phyloP scores from a whole-genome alignment of 345 rosid genomes.

The Gossypium ekmanianum region DNA sequence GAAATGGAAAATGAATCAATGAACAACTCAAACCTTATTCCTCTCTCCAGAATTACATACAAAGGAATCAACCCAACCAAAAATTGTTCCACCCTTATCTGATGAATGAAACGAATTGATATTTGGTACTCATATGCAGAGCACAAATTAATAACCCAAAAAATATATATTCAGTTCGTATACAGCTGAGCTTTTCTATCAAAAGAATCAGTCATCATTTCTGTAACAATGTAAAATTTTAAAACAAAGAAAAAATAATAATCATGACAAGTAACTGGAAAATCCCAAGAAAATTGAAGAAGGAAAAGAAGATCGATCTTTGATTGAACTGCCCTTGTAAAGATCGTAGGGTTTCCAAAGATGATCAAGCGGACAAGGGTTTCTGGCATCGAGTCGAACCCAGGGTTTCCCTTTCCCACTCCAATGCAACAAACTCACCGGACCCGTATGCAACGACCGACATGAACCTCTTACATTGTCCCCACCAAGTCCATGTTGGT shows the following conservation, averaged over 20 bases:
- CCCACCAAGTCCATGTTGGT: conserved; percentile 95
- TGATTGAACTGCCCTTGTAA: conserved; percentile 27
- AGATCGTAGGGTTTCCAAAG: conserved; percentile 87
- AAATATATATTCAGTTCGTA: conserved; percentile 18
- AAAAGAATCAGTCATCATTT: conserved; percentile 28
- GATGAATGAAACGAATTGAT: conserved; percentile 9
- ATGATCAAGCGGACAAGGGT: conserved; percentile 72
- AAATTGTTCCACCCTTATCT: conserved; percentile 30
- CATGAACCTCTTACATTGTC: conserved; percentile 87
- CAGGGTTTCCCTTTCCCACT: conserved; percentile 99
- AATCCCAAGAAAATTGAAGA: conserved; percentile 30
- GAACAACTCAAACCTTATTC: conserved; percentile 24
- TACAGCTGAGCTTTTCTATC: conserved; percentile 24
- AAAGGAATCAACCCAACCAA: conserved; percentile 33
- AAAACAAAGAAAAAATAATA: conserved; percentile 13
- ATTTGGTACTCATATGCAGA: conserved; percentile 8
- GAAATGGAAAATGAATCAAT: not conserved
- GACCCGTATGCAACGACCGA: conserved; percentile 75
- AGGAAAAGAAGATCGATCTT: conserved; percentile 27
- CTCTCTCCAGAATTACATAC: conserved; percentile 21
- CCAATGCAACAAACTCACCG: conserved; percentile 94
- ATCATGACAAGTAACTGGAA: conserved; percentile 40
- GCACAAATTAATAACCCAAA: not conserved
- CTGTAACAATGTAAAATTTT: not conserved
- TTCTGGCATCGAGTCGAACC: conserved; percentile 72